A percentile compares a stretch with the other conserved stretches of the same genome.
Evolutionary conservation across 2,329 filamentous ascomycete species (phyloP).

Genomic region (Xylaria hypoxylon): DNA sequence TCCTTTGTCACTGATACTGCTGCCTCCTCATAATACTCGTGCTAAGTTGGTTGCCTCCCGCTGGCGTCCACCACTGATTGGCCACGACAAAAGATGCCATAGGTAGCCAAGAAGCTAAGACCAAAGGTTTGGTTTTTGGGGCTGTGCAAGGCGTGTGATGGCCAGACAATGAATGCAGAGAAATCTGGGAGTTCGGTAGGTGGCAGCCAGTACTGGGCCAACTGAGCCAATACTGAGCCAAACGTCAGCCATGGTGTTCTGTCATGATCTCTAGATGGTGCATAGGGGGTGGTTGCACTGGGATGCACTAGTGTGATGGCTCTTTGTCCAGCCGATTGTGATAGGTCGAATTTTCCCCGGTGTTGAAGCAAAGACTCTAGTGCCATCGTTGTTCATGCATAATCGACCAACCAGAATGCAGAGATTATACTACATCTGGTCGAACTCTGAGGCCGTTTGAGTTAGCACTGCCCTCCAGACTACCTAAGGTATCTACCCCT

Average conservation of each 20-base stretch:
- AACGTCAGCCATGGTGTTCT: slow-evolving; percentile 7
- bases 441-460: slow-evolving; percentile 10
- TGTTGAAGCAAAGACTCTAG: background rate
- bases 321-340: slow-evolving; percentile 16
- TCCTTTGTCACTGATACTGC: background rate
- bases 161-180: background rate
- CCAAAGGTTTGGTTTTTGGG: slow-evolving; percentile 23
- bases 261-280: slow-evolving; percentile 22
- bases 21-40: background rate
- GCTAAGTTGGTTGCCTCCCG: slow-evolving; percentile 30
- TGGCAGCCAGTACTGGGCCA: slow-evolving; percentile 5
- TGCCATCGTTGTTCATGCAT: slow-evolving; percentile 12
- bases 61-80: slow-evolving; percentile 21
- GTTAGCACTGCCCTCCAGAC: slow-evolving; percentile 15
- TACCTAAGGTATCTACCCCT: too few relatives aligned
- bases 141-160: slow-evolving; percentile 27
- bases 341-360: slow-evolving; percentile 24
- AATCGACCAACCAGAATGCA: slow-evolving; percentile 19
- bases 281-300: slow-evolving; percentile 25
- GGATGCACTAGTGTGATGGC: slow-evolving; percentile 24
- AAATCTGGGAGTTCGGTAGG: slow-evolving; percentile 1
- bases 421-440: slow-evolving; percentile 14
- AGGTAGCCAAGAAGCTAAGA: slow-evolving; percentile 25
- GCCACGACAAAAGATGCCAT: slow-evolving; percentile 1
- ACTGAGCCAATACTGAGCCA: slow-evolving; percentile 14